These are phyloP conservation scores for Nakazawaea molendinolei DNA, from an alignment of 805 yeast genomes.

Conservation along the genomic window DNA sequence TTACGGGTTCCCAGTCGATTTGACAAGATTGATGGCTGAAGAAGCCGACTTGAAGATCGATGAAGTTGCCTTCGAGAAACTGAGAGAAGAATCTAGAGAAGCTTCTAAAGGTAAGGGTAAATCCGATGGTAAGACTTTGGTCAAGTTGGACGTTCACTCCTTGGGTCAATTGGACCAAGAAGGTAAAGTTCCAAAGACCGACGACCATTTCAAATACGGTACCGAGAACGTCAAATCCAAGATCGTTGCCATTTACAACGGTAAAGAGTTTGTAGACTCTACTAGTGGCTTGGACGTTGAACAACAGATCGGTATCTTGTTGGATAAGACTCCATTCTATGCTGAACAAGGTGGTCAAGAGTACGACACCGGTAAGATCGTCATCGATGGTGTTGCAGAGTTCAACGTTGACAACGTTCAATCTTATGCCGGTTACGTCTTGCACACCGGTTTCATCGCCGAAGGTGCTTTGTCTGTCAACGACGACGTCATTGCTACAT, in stretches of 20 bases:
- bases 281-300: constrained; percentile 28
- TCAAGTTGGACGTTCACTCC: constrained; percentile 90
- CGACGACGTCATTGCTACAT: constrained; percentile 75
- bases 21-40: constrained; percentile 97
- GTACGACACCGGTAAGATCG: constrained; percentile 88
- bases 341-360: constrained; percentile 99
- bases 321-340: constrained; percentile 90
- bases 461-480: constrained; percentile 71
- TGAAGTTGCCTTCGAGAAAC: constrained; percentile 86
- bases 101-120: constrained; percentile 88
- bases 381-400: constrained; percentile 81
- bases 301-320: constrained; percentile 68
- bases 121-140: constrained; percentile 46
- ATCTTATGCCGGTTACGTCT: constrained; percentile 86
- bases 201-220: constrained; percentile 76
- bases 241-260: constrained; percentile 66
- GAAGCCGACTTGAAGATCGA: constrained; percentile 92
- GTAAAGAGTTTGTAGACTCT: constrained; percentile 50
- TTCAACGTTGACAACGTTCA: constrained; percentile 91
- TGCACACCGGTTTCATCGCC: constrained; percentile 82
- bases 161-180: constrained; percentile 62
- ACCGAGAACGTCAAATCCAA: constrained; percentile 61
- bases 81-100: constrained; percentile 82
- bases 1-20: constrained; percentile 98
- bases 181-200: constrained; percentile 64